Base-by-base conservation (phyloP, 1,139 yeast species). In the Nakaseomyces glabratus region DNA sequence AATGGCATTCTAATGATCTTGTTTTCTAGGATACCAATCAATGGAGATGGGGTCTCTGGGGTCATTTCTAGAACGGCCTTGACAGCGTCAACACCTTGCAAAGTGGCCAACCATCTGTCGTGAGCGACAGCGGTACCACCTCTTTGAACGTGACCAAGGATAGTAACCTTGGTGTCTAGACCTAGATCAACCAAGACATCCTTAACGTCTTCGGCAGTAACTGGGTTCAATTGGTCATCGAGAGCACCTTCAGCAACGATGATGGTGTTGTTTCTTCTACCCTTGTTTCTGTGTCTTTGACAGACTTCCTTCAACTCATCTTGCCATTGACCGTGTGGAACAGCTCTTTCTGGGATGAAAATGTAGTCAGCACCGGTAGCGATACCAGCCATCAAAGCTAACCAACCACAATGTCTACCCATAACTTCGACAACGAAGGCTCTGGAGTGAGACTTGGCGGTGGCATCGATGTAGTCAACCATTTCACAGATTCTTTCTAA, bases 381-480 rank as follows among this genome's bases (percentile, higher is more conserved):
- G 40, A 81, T 71, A 48, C 90, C 90, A 2, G 90, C 81, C 82
- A 80, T 80, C 45, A 81, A 62, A 1, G 84, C 90, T 45, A 81
- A 68, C 93, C 93, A 81, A 46, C 93, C 93, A 65, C 93, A 81
- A 52, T 81, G 90, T 59, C 93, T 70, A 42, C 93, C 93, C 93
- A 81, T 81, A n/a, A 81, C 93, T 59, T 81, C 93, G 30, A 81
- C 76, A 25, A 81, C 86, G 53, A 81, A 81, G 6, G 93, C 93
- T 55, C 93, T 65, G 19, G 85, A 79, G 57, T 81, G 93, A 1
- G 88, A 79, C 39, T 76, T 76, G 21, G 93, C 93, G 24, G 93
- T 81, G 30, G 88, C 90, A 56, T 80, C 90, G 42, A 81, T 81
- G 55, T 76, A 80, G 59, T 81, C 93, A 40, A 81, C 77, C 61